Percentiles rank a stretch among this genome's conserved stretches.
phyloP scores from a whole-genome alignment of 2,329 filamentous ascomycete genomes.

The Metarhizium album region DNA sequence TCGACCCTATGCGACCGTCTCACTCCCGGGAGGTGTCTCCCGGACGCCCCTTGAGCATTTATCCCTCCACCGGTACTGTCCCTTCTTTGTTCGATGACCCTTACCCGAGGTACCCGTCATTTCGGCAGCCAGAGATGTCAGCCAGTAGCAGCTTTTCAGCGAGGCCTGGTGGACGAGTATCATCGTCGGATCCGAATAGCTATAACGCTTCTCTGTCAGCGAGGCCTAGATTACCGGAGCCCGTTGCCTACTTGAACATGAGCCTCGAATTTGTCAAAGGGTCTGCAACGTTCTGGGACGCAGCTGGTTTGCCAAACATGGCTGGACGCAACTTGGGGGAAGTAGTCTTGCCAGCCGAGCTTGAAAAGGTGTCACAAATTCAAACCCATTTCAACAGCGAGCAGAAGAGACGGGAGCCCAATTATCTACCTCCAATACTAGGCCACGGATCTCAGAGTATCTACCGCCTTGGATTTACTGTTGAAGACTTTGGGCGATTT shows the following conservation, averaged over 20 bases:
- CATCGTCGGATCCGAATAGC: not conserved
- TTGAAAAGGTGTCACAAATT: constrained; percentile 38
- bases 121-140: constrained; percentile 44
- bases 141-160: constrained; percentile 35
- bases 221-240: constrained; percentile 32
- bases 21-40: constrained; percentile 33
- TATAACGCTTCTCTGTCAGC: not conserved
- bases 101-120: constrained; percentile 35
- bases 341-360: constrained; percentile 39
- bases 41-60: constrained; percentile 41
- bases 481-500: constrained; percentile 42
- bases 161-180: constrained; percentile 37
- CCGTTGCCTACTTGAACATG: constrained; percentile 47
- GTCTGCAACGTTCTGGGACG: constrained; percentile 44
- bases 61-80: constrained; percentile 33
- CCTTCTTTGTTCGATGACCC: constrained; percentile 35
- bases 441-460: constrained; percentile 44
- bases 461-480: constrained; percentile 40
- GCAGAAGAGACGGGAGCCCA: constrained; percentile 45
- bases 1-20: constrained; percentile 38
- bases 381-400: constrained; percentile 46
- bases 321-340: constrained; percentile 42
- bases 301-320: constrained; percentile 37
- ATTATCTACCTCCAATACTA: constrained; percentile 55
- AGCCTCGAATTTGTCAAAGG: constrained; percentile 47